Base-by-base conservation (phyloP, 1,284 basidiomycete species). In the Tranzscheliella williamsii region DNA sequence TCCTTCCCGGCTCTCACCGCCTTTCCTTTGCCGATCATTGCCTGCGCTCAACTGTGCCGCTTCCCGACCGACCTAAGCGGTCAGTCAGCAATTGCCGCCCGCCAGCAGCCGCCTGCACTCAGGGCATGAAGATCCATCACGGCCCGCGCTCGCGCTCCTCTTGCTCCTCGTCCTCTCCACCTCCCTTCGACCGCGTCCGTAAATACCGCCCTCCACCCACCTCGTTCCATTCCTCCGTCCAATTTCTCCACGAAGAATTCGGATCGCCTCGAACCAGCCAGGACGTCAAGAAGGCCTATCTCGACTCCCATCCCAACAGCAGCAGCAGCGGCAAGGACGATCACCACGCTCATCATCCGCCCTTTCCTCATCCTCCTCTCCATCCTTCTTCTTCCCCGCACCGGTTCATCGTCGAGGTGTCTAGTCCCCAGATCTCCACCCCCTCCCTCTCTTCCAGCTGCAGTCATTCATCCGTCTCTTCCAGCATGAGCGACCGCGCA, bases 201-300 rank as follows among this genome's bases (percentile, higher is more conserved):
- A 64, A 64, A 41, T 64, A 64, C 24, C 46, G 54, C 22, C 54
- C 51, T 38, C 61, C 61, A 21, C 51, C 61, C 13, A 64, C 61
- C 4, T 64, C 61, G 2, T 44, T 45, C 26, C 61, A 55, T 38
- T 50, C 61, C 23, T 64, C 61, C 27, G 31, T 64, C 24, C 61
- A 64, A 33, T 50, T 37, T 32, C 23, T 51, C 27, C 42, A 50
- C 35, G 61, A 64, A 51, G 61, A 58, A 35, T 58, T 64, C 16
- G 55, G 55, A 4, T 24, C 40, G 9, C 61, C 61, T 22, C 52
- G 61, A 22, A 64, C 54, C 21, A 54, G 50, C 38, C 34, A 38
- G 4, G 54, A 64, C 16, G 61, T 64, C 47, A 64, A 64, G 47
- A 50, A 48, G 24, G 61, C 61, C 7, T 64, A 58, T 36, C 61